Percentiles rank a stretch among this genome's conserved stretches.
These are phyloP conservation scores for Penicillium paradoxum DNA, from an alignment of 495 filamentous ascomycete species.

Conservation along the genomic window DNA sequence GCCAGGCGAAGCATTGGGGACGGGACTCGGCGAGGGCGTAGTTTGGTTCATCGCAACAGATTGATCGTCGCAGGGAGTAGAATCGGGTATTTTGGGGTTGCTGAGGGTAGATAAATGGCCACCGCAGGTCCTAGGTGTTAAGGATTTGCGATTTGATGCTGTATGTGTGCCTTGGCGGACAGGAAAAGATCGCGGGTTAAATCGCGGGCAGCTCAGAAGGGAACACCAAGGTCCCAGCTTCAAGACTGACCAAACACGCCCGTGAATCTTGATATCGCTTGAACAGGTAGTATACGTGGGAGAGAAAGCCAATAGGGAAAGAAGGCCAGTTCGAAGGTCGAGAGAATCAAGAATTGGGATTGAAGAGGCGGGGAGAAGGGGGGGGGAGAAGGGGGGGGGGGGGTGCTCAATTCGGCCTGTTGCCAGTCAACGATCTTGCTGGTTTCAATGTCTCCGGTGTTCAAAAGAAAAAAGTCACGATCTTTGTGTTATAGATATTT, in stretches of 20 bases:
- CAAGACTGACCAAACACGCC: conserved; percentile 20
- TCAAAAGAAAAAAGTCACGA: too few relatives aligned
- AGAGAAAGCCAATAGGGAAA: not conserved
- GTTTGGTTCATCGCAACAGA: conserved; percentile 27
- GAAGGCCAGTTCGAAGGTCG: not conserved
- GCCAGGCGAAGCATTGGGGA: conserved; percentile 26
- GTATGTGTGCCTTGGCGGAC: conserved; percentile 10
- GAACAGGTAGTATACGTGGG: too few relatives aligned
- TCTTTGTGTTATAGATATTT: too few relatives aligned
- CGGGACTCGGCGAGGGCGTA: conserved; percentile 40
- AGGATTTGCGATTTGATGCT: not conserved
- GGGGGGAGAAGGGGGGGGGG: conserved; percentile 3
- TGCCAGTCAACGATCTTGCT: not conserved
- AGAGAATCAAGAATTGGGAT: not conserved
- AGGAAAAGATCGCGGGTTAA: conserved; percentile 17
- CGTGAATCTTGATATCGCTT: conserved; percentile 14
- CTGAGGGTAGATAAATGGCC: not conserved
- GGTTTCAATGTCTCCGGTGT: not conserved
- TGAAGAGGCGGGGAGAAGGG: conserved; percentile 10
- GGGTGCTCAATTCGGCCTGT: not conserved
- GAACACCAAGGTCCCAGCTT: conserved; percentile 28
- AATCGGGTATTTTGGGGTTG: not conserved
- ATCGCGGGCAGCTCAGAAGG: conserved; percentile 29
- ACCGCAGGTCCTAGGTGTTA: not conserved
- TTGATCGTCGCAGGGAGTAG: not conserved